A percentile compares a stretch with the other conserved stretches of the same genome.
These are phyloP conservation scores for Pinus albicaulis DNA, from an alignment of 75 land plant genomes.

Conservation along the genomic window DNA sequence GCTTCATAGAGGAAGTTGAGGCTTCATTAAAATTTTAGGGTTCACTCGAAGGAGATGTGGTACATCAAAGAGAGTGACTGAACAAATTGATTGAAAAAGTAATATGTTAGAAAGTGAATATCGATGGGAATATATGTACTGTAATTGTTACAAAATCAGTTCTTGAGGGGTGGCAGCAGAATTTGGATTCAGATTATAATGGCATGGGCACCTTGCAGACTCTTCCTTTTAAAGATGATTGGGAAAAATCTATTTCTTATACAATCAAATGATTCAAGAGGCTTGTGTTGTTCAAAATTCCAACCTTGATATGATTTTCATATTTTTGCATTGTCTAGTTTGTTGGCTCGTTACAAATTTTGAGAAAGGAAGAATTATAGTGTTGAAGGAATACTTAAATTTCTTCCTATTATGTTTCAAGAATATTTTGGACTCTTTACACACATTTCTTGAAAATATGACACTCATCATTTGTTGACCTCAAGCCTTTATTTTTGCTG, in stretches of 20 bases:
- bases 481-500: too few relatives aligned
- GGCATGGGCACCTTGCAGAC: constrained; percentile 66
- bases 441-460: too few relatives aligned
- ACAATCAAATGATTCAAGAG: constrained; percentile 40
- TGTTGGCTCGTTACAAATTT: too few relatives aligned
- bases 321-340: too few relatives aligned
- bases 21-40: constrained; percentile 71
- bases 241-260: constrained; percentile 57
- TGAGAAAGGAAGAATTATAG: too few relatives aligned
- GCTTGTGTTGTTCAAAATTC: too few relatives aligned
- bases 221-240: constrained; percentile 46
- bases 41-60: constrained; percentile 58
- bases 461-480: too few relatives aligned
- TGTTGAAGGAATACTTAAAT: too few relatives aligned
- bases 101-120: constrained; percentile 82
- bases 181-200: constrained; percentile 67
- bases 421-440: too few relatives aligned
- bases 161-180: constrained; percentile 91
- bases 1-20: constrained; percentile 79
- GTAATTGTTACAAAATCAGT: constrained; percentile 94
- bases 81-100: constrained; percentile 90
- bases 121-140: constrained; percentile 93
- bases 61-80: constrained; percentile 89
- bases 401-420: too few relatives aligned
- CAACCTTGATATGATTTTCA: too few relatives aligned